Evolutionary conservation across 352 stramenopile genomes (phyloP), one percentile per base, ranked within the genome.

Genomic region (Pythium guiyangense): DNA sequence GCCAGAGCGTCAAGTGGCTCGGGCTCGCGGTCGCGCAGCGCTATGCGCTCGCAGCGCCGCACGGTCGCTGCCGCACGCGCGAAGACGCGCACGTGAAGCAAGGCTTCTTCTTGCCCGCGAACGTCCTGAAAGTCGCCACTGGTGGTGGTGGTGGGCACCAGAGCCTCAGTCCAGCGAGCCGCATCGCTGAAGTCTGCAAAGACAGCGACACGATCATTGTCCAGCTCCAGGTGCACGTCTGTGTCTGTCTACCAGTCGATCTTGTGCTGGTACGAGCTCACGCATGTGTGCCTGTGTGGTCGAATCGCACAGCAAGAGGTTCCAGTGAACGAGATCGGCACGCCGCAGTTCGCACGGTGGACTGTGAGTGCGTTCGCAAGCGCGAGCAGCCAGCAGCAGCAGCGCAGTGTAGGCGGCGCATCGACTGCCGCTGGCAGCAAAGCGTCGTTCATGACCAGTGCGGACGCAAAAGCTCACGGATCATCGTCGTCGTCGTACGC

Each of bases 1-100:
- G 52, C 25, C 85, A 96, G 68, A 84, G 63, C 29, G 67, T 90
- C 66, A 90, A 90, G 48, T 94, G 86, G 86, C 79, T 96, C 22
- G 83, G 83, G 2, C 71, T 93, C 14, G 84, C 71, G 26, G 84
- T 82, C 20, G 83, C 80, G 3, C 86, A 96, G 54, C 76, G 82
- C 39, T 94, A 94, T 53, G 71, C 86, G 35, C 58, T 91, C 2
- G 66, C 67, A 42, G 70, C 71, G 4, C 81, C 80, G 2, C 83
- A 92, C 25, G 83, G 82, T 6, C 80, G 82, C 27, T 86, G 69
- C 52, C 80, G 84, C 14, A 92, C 82, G 26, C 74, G 82, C 25
- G 81, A 92, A 59, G 78, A 91, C 31, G 74, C 77, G 15, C 81
- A 92, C 56, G 49, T 87, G 34, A 89, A 84, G 31, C 74, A 83